Percentiles rank a stretch among this genome's conserved stretches.
phyloP scores from a whole-genome alignment of 176 grass and related monocot genomes.

The Rhynchospora tenuis region DNA sequence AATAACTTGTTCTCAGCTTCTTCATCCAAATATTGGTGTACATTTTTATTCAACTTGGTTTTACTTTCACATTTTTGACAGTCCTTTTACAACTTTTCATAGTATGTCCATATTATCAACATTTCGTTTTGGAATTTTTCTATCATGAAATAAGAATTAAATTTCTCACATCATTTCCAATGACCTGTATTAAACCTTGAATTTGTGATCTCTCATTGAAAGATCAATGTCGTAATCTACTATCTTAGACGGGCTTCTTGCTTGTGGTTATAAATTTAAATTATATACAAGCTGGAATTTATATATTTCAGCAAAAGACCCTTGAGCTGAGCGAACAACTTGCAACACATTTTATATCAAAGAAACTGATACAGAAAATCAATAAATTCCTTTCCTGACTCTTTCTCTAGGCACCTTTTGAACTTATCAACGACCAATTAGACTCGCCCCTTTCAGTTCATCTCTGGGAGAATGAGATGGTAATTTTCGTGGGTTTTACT shows the following conservation, averaged over 20 bases:
- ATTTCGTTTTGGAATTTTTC: background rate
- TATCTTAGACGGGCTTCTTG: too few relatives aligned
- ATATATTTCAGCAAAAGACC: background rate
- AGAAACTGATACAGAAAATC: background rate
- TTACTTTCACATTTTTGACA: background rate
- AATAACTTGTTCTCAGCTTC: too few relatives aligned
- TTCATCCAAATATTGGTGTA: background rate
- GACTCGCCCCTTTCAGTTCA: background rate
- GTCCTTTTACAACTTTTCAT: background rate
- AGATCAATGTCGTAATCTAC: too few relatives aligned
- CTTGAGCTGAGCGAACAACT: background rate
- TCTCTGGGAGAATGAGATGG: background rate
- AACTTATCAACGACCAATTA: background rate
- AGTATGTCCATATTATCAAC: background rate
- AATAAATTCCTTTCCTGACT: background rate
- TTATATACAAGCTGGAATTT: background rate
- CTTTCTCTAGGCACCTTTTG: background rate
- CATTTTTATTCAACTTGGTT: background rate
- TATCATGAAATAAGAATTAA: background rate
- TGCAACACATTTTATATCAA: background rate
- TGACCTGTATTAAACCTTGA: too few relatives aligned
- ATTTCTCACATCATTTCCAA: too few relatives aligned
- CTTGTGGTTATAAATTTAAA: too few relatives aligned
- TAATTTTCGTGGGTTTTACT: background rate
- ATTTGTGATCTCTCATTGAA: too few relatives aligned